Evolutionary conservation across 768 basidiomycete genomes (phyloP).

Genomic region (Suillus variegatus): DNA sequence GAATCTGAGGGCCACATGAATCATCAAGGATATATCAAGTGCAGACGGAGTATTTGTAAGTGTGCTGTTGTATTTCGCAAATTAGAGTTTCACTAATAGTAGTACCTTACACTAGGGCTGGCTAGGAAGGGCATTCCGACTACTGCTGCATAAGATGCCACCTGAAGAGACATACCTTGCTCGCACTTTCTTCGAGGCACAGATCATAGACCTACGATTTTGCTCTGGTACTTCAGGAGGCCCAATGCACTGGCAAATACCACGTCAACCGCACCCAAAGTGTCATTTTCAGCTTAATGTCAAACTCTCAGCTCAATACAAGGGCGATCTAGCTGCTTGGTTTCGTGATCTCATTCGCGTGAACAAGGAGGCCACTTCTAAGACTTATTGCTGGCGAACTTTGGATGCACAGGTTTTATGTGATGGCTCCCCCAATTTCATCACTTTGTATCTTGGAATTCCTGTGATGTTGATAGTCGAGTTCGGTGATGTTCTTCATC

Average conservation of each 20-base stretch:
- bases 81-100: background rate
- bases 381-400: background rate
- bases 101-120: background rate
- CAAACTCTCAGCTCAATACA: background rate
- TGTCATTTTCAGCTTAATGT: background rate
- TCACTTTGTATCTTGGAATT: background rate
- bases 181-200: background rate
- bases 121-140: too few species aligned
- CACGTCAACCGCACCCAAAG: background rate
- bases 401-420: background rate
- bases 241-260: background rate
- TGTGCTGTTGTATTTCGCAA: background rate
- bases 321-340: background rate
- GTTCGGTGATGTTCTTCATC: conserved; percentile 14
- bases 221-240: background rate
- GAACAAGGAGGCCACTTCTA: background rate
- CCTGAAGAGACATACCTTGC: background rate
- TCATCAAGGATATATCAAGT: too few species aligned
- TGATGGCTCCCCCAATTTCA: background rate
- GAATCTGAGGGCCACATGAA: too few species aligned
- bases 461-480: background rate
- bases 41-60: background rate
- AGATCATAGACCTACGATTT: background rate
- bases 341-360: background rate
- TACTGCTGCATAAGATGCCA: background rate